A percentile compares a stretch with the other conserved stretches of the same genome.
phyloP scores from a whole-genome alignment of 2,329 filamentous ascomycete genomes.

The Venturia aucupariae region DNA sequence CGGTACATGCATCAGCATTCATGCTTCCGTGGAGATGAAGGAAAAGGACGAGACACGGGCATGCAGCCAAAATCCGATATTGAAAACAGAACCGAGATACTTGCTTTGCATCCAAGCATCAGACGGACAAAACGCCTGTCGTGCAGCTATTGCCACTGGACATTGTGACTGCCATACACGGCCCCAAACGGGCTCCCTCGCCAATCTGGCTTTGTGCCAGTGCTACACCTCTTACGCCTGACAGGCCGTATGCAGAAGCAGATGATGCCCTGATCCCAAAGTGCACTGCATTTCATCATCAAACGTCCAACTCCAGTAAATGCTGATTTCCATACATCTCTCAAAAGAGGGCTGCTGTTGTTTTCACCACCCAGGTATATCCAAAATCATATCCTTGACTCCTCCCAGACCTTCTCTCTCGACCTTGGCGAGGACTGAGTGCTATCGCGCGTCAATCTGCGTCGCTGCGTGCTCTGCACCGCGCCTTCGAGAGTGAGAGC shows the following conservation, averaged over 20 bases:
- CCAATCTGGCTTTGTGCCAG: background rate
- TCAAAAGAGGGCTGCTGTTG: background rate
- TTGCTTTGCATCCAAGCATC: background rate
- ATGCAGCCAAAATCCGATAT: background rate
- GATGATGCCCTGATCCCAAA: background rate
- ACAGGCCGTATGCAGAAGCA: background rate
- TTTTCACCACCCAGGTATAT: background rate
- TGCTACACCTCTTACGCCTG: background rate
- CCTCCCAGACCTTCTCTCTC: background rate
- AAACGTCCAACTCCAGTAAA: background rate
- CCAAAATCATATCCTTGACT: background rate
- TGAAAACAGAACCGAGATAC: background rate
- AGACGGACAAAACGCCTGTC: background rate
- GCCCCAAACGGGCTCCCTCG: background rate
- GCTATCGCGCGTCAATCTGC: too few relatives aligned
- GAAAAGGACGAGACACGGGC: too few relatives aligned
- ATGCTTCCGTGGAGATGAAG: background rate
- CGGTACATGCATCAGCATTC: background rate
- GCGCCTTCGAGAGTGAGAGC: background rate
- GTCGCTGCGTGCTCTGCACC: background rate
- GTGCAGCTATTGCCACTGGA: background rate
- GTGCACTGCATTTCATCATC: background rate
- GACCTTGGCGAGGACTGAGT: too few relatives aligned
- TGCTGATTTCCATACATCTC: background rate
- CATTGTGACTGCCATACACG: background rate